phyloP scores from a whole-genome alignment of 495 filamentous ascomycete genomes.

The Coniosporium apollinis region DNA sequence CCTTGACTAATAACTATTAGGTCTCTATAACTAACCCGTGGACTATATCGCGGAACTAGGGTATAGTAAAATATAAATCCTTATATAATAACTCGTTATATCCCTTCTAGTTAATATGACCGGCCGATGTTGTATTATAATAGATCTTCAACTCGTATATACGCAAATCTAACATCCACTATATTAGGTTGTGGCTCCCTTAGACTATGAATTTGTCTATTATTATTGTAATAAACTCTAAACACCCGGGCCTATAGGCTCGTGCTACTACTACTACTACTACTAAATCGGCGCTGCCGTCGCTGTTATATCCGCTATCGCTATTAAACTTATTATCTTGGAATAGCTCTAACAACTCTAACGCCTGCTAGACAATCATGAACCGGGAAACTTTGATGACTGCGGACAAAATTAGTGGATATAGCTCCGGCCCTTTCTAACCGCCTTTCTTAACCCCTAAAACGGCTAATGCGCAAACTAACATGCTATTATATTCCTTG shows the following conservation, averaged over 20 bases:
- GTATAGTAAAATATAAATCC: constrained; percentile 1
- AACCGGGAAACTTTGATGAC: constrained; percentile 10
- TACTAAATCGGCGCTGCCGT: background rate
- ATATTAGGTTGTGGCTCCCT: constrained; percentile 7
- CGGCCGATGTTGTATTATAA: constrained; percentile 13
- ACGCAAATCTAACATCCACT: constrained; percentile 1
- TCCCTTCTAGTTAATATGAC: constrained; percentile 5
- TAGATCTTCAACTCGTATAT: constrained; percentile 21
- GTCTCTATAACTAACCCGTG: constrained; percentile 3
- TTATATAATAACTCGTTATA: background rate
- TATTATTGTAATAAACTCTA: constrained; percentile 2
- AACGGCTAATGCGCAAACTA: constrained; percentile 7
- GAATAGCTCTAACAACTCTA: constrained; percentile 2
- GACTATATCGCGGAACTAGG: constrained; percentile 1
- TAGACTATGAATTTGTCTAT: constrained; percentile 4
- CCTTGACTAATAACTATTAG: background rate
- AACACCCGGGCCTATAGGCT: background rate
- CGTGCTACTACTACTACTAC: background rate
- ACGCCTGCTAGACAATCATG: constrained; percentile 7
- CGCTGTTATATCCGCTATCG: no score
- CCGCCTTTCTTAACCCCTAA: constrained; percentile 5
- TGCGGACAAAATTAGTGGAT: constrained; percentile 7
- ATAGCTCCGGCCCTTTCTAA: constrained; percentile 2
- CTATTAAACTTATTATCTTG: no score
- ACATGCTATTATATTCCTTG: constrained; percentile 7